These are phyloP conservation scores for Quercus aquifolioides DNA, from an alignment of 306 rosid species.

Conservation along the genomic window DNA sequence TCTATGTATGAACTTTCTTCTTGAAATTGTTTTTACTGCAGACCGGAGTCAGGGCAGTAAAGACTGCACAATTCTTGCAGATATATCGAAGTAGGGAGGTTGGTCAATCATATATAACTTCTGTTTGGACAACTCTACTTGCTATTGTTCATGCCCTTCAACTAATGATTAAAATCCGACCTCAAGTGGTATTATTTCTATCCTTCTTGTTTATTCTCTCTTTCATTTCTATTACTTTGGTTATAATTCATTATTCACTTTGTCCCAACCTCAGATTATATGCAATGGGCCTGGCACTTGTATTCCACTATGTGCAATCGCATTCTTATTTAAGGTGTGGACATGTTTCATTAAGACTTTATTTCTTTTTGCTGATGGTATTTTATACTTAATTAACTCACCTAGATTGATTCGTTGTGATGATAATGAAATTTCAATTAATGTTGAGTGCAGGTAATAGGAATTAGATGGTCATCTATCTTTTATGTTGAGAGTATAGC, in stretches of 20 bases:
- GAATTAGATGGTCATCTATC: constrained; percentile 83
- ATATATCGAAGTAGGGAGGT: constrained; percentile 92
- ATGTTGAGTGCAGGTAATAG: constrained; percentile 48
- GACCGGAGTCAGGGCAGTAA: constrained; percentile 36
- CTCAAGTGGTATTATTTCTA: neutral
- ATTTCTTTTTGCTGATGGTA: neutral
- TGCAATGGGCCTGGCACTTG: constrained; percentile 99
- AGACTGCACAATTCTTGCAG: constrained; percentile 65
- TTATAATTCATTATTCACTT: no score
- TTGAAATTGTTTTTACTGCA: constrained; percentile 32
- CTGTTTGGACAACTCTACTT: constrained; percentile 76
- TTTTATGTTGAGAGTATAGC: constrained; percentile 38
- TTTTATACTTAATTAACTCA: no score
- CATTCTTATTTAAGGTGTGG: constrained; percentile 69
- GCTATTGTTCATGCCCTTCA: constrained; percentile 67
- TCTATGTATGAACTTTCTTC: constrained; percentile 7
- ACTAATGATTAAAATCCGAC: constrained; percentile 72
- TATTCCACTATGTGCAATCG: constrained; percentile 35
- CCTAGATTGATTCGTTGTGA: neutral
- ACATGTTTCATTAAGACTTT: neutral
- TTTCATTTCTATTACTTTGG: constrained; percentile 12
- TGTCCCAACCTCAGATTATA: constrained; percentile 51
- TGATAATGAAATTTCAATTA: constrained; percentile 11
- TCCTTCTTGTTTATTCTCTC: neutral
- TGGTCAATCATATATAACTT: constrained; percentile 91